Evolutionary conservation across 2,329 filamentous ascomycete species (phyloP).

Genomic region (Zopfia rhizophila): DNA sequence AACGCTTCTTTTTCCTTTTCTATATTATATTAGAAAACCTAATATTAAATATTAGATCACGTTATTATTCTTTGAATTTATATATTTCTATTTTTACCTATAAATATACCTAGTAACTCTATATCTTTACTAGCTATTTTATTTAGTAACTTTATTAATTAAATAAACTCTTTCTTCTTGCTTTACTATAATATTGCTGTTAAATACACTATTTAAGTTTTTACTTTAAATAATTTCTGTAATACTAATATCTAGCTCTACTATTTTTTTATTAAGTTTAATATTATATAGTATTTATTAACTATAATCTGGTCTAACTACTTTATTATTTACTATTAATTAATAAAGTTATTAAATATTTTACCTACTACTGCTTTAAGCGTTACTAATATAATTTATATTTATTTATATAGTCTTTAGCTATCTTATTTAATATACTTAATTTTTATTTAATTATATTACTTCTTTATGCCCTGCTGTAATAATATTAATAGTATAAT

Average conservation of each 20-base stretch:
- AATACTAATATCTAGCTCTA: constrained; percentile 11
- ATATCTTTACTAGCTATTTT: constrained; percentile 3
- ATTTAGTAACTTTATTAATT: not conserved
- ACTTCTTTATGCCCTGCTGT: constrained; percentile 15
- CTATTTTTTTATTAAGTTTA: constrained; percentile 16
- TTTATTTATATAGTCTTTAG: constrained; percentile 9
- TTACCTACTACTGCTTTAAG: constrained; percentile 6
- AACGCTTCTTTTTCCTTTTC: constrained; percentile 2
- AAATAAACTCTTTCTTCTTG: constrained; percentile 3
- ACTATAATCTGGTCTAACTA: constrained; percentile 25
- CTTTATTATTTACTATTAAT: constrained; percentile 12
- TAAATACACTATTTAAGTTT: constrained; percentile 17
- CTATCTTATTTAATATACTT: constrained; percentile 9
- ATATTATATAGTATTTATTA: constrained; percentile 22
- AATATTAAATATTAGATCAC: too few species aligned
- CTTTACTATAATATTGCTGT: constrained; percentile 13
- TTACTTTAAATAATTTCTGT: constrained; percentile 8
- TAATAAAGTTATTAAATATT: constrained; percentile 9
- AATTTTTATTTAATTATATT: constrained; percentile 8
- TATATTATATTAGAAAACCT: not conserved
- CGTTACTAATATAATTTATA: constrained; percentile 11
- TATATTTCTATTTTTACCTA: too few species aligned
- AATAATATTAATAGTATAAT: constrained; percentile 22
- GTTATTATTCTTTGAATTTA: too few species aligned
- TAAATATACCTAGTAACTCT: not conserved